Base-by-base conservation (phyloP, 2,329 filamentous ascomycete genomes). In the Penicillium sp. region DNA sequence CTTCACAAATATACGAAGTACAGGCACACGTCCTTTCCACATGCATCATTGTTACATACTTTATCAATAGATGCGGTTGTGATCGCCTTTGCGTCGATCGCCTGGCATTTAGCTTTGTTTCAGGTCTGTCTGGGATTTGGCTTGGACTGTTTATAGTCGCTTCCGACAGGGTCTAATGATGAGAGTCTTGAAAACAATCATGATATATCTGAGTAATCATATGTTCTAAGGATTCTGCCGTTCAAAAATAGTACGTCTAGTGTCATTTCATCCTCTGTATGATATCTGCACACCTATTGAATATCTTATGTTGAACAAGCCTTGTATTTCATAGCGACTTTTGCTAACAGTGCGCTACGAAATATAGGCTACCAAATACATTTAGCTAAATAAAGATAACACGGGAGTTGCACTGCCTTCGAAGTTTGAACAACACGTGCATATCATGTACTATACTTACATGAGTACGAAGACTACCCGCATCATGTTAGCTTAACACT, bases 71-170 rank as follows among this genome's bases (percentile, higher is more conserved):
- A 50, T 25, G 25, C 11, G 41, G 41, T 47, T 31, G 17, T 26
- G 49, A 53, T 53, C 42, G 48, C 41, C 49, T 31, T 36, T 40
- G 26, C 6, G 46, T 44, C 41, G 41, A 55, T 45, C 47, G 35
- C 33, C 33, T 28, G 33, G 28, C n/a, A 43, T 48, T 44, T 37
- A 37, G 33, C 42, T 53, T 53, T 56, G 53, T 56, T 46, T 56
- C 36, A 51, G 16, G 26, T 43, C 12, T 55, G 52, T 51, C 53
- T 51, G 35, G 17, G 19, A 50, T 45, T 42, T 30, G 37, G 28
- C 42, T 54, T 42, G 38, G 31, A n/a, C 19, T 35, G 7, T 31
- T 11, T 7, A 12, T n/a, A 12, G 28, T 31, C 16, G 28, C 42
- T 45, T 45, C 9, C 1, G 28, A 44, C 9, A 6, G 1, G 31